Evolutionary conservation across 2,329 filamentous ascomycete species (phyloP).

Genomic region (Sarocladiaceae sp.): DNA sequence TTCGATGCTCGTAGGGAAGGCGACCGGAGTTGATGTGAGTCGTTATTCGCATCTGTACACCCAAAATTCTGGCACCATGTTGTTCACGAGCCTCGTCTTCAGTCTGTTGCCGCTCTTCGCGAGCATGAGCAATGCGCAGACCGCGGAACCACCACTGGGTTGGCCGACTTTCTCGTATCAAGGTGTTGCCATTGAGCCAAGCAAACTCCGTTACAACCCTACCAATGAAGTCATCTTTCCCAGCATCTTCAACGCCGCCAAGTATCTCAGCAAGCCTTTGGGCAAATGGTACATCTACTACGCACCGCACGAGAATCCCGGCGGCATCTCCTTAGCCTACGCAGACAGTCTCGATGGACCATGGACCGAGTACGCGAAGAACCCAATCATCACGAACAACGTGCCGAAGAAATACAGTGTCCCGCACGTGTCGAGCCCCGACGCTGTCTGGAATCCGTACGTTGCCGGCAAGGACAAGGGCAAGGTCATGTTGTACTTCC

Average conservation of each 20-base stretch:
- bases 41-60: neutral
- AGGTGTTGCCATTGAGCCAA: slow-evolving; percentile 18
- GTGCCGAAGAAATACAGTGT: slow-evolving; percentile 12
- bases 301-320: slow-evolving; percentile 21
- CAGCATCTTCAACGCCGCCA: slow-evolving; percentile 19
- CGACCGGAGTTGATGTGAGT: neutral
- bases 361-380: slow-evolving; percentile 15
- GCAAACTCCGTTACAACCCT: slow-evolving; percentile 18
- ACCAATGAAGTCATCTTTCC: slow-evolving; percentile 23
- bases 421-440: slow-evolving; percentile 16
- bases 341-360: slow-evolving; percentile 16
- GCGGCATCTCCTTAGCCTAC: slow-evolving; percentile 19
- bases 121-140: slow-evolving; percentile 11
- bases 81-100: neutral
- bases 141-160: slow-evolving; percentile 12
- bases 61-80: neutral
- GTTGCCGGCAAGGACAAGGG: slow-evolving; percentile 10
- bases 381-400: slow-evolving; percentile 13
- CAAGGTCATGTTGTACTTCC: slow-evolving; percentile 15
- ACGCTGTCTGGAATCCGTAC: slow-evolving; percentile 14
- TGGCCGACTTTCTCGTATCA: slow-evolving; percentile 20
- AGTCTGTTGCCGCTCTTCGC: neutral
- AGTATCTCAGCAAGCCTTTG: slow-evolving; percentile 15
- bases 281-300: slow-evolving; percentile 23
- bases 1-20: no score